Percentiles rank a stretch among this genome's conserved stretches.
Conservation (phyloP, 352 stramenopile species). For the Phytophthora agathidicida region DNA sequence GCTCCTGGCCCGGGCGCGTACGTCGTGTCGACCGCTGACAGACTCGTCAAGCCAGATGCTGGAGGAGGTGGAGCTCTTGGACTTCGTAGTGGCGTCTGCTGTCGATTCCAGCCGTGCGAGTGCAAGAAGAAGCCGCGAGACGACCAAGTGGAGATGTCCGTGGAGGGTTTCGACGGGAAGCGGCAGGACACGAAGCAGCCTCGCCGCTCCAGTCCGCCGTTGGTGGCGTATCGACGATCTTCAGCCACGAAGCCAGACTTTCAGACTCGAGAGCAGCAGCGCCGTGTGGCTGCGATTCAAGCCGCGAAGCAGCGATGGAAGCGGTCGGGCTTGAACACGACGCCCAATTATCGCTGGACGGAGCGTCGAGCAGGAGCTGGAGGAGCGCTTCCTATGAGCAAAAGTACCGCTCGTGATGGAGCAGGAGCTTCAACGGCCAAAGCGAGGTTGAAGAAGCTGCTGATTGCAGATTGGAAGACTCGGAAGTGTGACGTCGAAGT, state of each 20-base stretch:
- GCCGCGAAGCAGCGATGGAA: conserved; percentile 25
- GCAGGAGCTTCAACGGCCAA: conserved; percentile 7
- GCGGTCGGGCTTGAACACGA: conserved; percentile 19
- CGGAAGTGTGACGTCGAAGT: conserved; percentile 24
- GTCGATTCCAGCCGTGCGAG: conserved; percentile 27
- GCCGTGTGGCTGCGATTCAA: conserved; percentile 29
- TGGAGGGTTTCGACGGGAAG: not conserved
- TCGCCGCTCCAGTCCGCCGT: conserved; percentile 19
- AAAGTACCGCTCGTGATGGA: conserved; percentile 24
- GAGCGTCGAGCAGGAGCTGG: conserved; percentile 35
- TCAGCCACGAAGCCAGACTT: conserved; percentile 20
- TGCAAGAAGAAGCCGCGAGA: conserved; percentile 22
- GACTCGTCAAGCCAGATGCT: conserved; percentile 20
- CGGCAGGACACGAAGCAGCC: conserved; percentile 22
- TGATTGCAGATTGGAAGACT: conserved; percentile 1
- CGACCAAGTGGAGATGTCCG: not conserved
- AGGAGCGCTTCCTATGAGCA: conserved; percentile 28
- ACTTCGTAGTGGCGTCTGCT: conserved; percentile 20
- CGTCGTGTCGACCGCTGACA: conserved; percentile 25
- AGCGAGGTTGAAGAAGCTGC: conserved; percentile 16
- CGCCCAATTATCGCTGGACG: conserved; percentile 27
- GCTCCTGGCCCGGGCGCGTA: conserved; percentile 38
- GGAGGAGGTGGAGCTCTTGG: conserved; percentile 23
- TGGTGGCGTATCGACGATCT: conserved; percentile 17
- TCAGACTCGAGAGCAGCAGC: conserved; percentile 34